Percentiles rank a stretch among this genome's conserved stretches.
phyloP scores from a whole-genome alignment of 139 green algal genomes.

The Asterochloris sp. region DNA sequence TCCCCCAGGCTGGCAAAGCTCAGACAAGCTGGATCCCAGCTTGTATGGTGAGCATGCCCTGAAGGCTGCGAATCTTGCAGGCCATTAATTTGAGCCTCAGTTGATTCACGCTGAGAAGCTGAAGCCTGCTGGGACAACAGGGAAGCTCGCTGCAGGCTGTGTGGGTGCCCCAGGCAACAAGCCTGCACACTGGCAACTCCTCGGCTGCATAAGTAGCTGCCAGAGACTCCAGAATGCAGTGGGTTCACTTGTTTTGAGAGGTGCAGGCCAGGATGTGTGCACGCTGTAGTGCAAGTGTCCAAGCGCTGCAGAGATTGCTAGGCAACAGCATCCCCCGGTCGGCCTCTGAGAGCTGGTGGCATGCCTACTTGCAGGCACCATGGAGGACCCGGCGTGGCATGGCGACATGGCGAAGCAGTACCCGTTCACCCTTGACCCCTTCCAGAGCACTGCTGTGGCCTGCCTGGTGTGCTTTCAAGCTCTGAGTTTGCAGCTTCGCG shows the following conservation, averaged over 20 bases:
- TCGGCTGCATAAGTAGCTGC: too few relatives aligned
- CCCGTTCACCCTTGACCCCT: constrained; percentile 87
- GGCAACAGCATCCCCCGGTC: too few relatives aligned
- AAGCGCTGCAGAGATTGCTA: not conserved
- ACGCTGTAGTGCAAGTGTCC: not conserved
- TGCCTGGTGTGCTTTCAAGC: constrained; percentile 61
- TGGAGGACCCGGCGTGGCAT: constrained; percentile 60
- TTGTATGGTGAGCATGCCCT: constrained; percentile 27
- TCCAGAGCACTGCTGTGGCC: constrained; percentile 76
- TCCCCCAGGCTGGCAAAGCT: constrained; percentile 56
- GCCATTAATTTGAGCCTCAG: not conserved
- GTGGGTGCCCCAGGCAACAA: too few relatives aligned
- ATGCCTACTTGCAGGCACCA: constrained; percentile 49
- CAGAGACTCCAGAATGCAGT: too few relatives aligned
- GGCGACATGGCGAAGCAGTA: constrained; percentile 74
- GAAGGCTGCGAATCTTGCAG: not conserved
- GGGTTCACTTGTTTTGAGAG: too few relatives aligned
- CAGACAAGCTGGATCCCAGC: constrained; percentile 34
- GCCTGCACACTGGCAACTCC: too few relatives aligned
- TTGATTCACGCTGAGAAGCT: not conserved
- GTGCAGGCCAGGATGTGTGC: too few relatives aligned
- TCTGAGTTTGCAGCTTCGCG: not conserved
- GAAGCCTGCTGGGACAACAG: too few relatives aligned
- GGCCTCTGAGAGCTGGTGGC: too few relatives aligned
- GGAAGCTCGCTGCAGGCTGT: too few relatives aligned